These are phyloP conservation scores for Pythium biforme DNA, from an alignment of 352 stramenopile genomes.

Conservation along the genomic window DNA sequence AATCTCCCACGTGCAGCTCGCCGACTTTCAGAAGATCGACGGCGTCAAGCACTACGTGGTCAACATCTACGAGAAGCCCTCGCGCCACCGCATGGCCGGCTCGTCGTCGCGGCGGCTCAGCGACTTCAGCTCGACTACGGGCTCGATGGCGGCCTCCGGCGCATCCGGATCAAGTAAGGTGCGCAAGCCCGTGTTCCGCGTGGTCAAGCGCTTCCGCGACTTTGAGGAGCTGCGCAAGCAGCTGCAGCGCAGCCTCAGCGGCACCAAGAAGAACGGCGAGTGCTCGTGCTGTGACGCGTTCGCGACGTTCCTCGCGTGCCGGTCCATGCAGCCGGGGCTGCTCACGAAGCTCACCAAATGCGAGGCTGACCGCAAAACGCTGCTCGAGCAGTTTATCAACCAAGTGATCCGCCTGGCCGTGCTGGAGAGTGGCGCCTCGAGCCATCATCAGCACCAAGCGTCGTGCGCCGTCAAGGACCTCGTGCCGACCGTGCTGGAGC, in stretches of 20 bases:
- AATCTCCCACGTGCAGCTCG: conserved; percentile 49
- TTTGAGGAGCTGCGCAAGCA: conserved; percentile 29
- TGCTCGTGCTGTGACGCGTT: conserved; percentile 27
- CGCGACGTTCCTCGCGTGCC: conserved; percentile 24
- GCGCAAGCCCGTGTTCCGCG: conserved; percentile 21
- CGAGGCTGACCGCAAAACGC: conserved; percentile 15
- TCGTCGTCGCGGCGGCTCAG: conserved; percentile 14
- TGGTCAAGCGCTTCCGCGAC: conserved; percentile 24
- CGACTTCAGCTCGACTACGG: conserved; percentile 12
- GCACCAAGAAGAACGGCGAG: conserved; percentile 10
- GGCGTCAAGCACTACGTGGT: conserved; percentile 55
- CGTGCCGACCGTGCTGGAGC: conserved; percentile 9
- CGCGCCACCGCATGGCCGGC: conserved; percentile 14
- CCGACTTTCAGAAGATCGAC: conserved; percentile 40
- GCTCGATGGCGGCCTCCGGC: neutral
- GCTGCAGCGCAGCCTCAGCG: conserved; percentile 13
- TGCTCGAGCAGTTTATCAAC: conserved; percentile 25
- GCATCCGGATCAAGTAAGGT: neutral
- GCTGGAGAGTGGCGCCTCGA: conserved; percentile 7
- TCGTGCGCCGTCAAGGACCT: conserved; percentile 18
- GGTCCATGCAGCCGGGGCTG: conserved; percentile 26
- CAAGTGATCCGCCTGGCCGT: conserved; percentile 25
- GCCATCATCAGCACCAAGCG: neutral
- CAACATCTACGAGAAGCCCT: conserved; percentile 51
- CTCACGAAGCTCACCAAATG: conserved; percentile 21